Percentiles rank a stretch among this genome's conserved stretches.
Evolutionary conservation across 1,284 basidiomycete species (phyloP).

Genomic region (Heterobasidion annosum): DNA sequence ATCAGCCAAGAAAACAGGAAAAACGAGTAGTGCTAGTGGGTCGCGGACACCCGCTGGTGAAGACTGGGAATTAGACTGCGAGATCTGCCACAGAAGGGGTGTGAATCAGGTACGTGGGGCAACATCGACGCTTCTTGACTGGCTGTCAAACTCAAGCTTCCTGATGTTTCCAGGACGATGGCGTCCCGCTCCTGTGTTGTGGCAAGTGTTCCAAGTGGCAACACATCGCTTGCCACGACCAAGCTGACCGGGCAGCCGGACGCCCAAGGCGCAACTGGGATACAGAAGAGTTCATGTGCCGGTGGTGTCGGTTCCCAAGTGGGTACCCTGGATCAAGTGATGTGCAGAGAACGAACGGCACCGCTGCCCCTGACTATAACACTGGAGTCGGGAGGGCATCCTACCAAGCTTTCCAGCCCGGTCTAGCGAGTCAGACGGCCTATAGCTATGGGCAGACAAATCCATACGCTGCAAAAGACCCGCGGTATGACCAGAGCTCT

Average conservation of each 20-base stretch:
- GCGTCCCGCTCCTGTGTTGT: slow-evolving; percentile 69
- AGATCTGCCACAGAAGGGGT: slow-evolving; percentile 65
- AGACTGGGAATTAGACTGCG: slow-evolving; percentile 81
- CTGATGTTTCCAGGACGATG: slow-evolving; percentile 51
- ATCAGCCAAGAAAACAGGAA: background rate
- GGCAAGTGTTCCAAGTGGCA: slow-evolving; percentile 78
- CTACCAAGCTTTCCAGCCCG: background rate
- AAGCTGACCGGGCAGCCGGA: slow-evolving; percentile 46
- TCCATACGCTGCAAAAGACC: background rate
- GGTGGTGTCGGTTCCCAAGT: slow-evolving; percentile 25
- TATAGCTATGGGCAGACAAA: background rate
- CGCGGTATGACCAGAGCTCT: background rate
- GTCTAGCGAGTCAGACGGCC: background rate
- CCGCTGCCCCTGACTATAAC: background rate
- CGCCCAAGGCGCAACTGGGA: slow-evolving; percentile 64
- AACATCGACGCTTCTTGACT: background rate
- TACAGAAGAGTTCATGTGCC: slow-evolving; percentile 51
- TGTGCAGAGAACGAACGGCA: background rate
- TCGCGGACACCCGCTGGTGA: slow-evolving; percentile 40
- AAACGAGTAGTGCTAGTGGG: slow-evolving; percentile 21
- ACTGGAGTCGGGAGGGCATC: background rate
- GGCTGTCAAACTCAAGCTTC: background rate
- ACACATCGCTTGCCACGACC: slow-evolving; percentile 72
- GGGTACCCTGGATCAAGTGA: background rate
- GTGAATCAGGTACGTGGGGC: slow-evolving; percentile 50